A percentile compares a stretch with the other conserved stretches of the same genome.
Conservation (phyloP, 306 rosid genomes). For the Gynostemma pentaphyllum region DNA sequence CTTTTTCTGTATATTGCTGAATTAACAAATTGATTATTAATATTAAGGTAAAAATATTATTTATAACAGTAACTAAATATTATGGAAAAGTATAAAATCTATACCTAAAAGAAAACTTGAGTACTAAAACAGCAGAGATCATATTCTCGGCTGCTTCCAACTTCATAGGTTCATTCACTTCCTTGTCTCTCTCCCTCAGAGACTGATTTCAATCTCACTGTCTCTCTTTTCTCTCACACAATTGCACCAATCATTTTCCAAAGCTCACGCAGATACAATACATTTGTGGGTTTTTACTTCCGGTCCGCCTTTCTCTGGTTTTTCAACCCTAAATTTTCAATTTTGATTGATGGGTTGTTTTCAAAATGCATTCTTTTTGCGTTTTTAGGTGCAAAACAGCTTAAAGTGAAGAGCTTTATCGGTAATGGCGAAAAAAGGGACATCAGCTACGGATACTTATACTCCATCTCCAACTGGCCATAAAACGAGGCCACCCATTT, state of each 20-base stretch:
- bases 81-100: not conserved
- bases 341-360: not conserved
- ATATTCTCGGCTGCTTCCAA: not conserved
- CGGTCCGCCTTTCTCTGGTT: not conserved
- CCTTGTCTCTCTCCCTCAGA: not conserved
- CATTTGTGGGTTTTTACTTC: not conserved
- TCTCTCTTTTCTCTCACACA: not conserved
- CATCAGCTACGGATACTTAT: constrained; percentile 50
- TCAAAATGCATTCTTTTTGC: not conserved
- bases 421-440: constrained; percentile 51
- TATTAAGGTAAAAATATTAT: no score
- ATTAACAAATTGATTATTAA: no score
- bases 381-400: not conserved
- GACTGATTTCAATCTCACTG: not conserved
- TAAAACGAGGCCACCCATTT: constrained; percentile 25
- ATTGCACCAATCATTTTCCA: not conserved
- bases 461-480: constrained; percentile 48
- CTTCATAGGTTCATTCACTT: not conserved
- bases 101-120: not conserved
- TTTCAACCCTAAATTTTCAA: constrained; percentile 6
- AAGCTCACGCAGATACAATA: not conserved
- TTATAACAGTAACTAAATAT: no score
- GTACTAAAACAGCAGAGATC: not conserved
- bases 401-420: not conserved
- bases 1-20: no score